Evolutionary conservation across 192 early-diverging fungal genomes (phyloP).

Genomic region (Coemansia sp.): DNA sequence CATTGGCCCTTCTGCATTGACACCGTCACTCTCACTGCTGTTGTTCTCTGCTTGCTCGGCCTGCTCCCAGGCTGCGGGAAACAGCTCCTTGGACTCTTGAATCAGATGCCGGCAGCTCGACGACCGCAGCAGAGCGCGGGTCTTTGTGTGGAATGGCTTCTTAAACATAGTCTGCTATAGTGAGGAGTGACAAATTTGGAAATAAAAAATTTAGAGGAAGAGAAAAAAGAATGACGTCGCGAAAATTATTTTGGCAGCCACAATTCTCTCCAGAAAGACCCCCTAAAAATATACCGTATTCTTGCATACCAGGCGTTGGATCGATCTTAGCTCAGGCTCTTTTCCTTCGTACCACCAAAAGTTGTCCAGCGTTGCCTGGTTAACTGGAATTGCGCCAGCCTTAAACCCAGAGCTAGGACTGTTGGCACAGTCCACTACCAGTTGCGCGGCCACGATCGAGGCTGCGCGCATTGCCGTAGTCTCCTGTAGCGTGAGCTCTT

Average conservation of each 20-base stretch:
- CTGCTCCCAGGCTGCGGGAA: slow-evolving; percentile 32
- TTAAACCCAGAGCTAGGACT: slow-evolving; percentile 26
- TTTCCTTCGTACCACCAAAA: slow-evolving; percentile 80
- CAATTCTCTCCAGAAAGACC: too few relatives aligned
- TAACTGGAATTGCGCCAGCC: slow-evolving; percentile 44
- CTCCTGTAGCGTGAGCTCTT: slow-evolving; percentile 57
- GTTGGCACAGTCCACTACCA: slow-evolving; percentile 55
- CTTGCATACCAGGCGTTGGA: slow-evolving; percentile 61
- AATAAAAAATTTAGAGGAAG: slow-evolving; percentile 4
- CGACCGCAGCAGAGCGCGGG: slow-evolving; percentile 66
- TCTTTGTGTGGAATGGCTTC: slow-evolving; percentile 71
- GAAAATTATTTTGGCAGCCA: too few relatives aligned
- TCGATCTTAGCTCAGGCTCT: slow-evolving; percentile 60
- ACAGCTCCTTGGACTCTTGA: slow-evolving; percentile 61
- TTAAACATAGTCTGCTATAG: slow-evolving; percentile 66
- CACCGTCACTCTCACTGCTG: slow-evolving; percentile 21
- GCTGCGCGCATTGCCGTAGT: slow-evolving; percentile 70
- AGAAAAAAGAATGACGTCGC: background rate
- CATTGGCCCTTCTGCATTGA: slow-evolving; percentile 17
- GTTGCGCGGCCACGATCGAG: slow-evolving; percentile 64
- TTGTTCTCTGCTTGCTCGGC: slow-evolving; percentile 8
- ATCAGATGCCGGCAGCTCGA: slow-evolving; percentile 70
- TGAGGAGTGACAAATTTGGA: background rate
- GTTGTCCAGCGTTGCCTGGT: slow-evolving; percentile 60
- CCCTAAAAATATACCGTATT: slow-evolving; percentile 66